Percentiles rank a stretch among this genome's conserved stretches.
Conservation (phyloP, 352 stramenopile genomes). For the Phytopythium delawarense region DNA sequence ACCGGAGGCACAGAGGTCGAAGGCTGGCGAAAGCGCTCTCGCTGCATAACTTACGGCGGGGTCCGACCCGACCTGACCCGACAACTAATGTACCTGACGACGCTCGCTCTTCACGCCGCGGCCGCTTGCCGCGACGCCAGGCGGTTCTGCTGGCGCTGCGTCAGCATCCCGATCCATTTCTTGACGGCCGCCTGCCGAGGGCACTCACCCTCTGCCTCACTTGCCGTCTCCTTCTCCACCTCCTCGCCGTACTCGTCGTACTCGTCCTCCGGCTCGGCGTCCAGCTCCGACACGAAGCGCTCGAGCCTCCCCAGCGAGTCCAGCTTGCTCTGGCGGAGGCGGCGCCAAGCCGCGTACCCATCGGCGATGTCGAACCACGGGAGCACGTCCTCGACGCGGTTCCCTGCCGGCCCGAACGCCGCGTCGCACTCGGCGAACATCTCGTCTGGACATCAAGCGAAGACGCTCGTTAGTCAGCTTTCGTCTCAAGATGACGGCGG, state of each 20-base stretch:
- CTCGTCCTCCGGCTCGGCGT: conserved; percentile 11
- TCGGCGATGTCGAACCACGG: conserved; percentile 53
- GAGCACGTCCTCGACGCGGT: conserved; percentile 21
- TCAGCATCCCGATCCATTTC: conserved; percentile 28
- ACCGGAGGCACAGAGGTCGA: not conserved
- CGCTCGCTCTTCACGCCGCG: not conserved
- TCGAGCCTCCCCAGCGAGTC: not conserved
- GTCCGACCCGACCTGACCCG: not conserved
- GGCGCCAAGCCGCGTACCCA: not conserved
- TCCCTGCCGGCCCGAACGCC: not conserved
- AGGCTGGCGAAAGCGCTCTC: not conserved
- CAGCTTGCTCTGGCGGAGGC: conserved; percentile 6
- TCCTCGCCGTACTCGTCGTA: conserved; percentile 15
- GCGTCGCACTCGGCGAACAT: conserved; percentile 44
- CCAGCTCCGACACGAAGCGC: conserved; percentile 2
- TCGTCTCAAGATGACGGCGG: not conserved
- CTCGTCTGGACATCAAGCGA: conserved; percentile 22
- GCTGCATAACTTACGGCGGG: conserved; percentile 1
- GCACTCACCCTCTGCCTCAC: not conserved
- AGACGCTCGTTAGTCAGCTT: not conserved
- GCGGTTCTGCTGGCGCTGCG: conserved; percentile 26
- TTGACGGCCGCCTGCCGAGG: conserved; percentile 10
- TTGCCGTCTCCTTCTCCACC: conserved; percentile 14
- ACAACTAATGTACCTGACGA: conserved; percentile 1
- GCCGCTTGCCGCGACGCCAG: conserved; percentile 22